Percentiles rank a stretch among this genome's conserved stretches.
Conservation (phyloP, 2,329 filamentous ascomycete species). For the Cladobotryum mycophilum region DNA sequence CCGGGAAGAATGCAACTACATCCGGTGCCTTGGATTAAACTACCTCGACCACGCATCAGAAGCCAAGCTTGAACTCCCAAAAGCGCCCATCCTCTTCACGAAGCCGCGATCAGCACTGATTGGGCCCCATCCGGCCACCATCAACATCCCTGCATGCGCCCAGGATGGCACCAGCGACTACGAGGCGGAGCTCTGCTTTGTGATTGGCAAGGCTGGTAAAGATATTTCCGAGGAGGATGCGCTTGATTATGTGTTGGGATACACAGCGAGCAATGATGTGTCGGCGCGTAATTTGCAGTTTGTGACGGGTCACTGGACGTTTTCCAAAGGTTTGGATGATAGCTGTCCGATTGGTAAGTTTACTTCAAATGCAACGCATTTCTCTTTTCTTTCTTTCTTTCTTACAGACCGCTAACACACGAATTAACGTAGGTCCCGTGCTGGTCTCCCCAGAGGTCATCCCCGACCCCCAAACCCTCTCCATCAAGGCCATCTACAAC, state of each 20-base stretch:
- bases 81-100: slow-evolving; percentile 15
- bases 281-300: slow-evolving; percentile 36
- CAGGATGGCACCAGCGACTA: slow-evolving; percentile 37
- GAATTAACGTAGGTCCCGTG: slow-evolving; percentile 22
- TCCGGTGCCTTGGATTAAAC: slow-evolving; percentile 18
- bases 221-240: slow-evolving; percentile 42
- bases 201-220: slow-evolving; percentile 42
- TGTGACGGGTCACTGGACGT: slow-evolving; percentile 21
- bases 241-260: slow-evolving; percentile 47
- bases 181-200: slow-evolving; percentile 45
- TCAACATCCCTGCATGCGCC: slow-evolving; percentile 31
- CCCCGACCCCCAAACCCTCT: slow-evolving; percentile 33
- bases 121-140: slow-evolving; percentile 9
- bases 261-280: slow-evolving; percentile 49
- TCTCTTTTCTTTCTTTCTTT: no score
- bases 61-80: slow-evolving; percentile 7
- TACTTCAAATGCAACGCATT: no score
- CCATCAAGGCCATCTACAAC: slow-evolving; percentile 30
- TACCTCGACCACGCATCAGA: slow-evolving; percentile 16
- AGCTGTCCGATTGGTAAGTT: not conserved
- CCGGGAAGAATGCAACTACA: slow-evolving; percentile 1
- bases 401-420: no score
- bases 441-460: slow-evolving; percentile 17
- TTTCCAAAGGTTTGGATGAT: not conserved
- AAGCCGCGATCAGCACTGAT: slow-evolving; percentile 16